Base-by-base conservation (phyloP, 441 rosid genomes). In the Adansonia grandidieri region DNA sequence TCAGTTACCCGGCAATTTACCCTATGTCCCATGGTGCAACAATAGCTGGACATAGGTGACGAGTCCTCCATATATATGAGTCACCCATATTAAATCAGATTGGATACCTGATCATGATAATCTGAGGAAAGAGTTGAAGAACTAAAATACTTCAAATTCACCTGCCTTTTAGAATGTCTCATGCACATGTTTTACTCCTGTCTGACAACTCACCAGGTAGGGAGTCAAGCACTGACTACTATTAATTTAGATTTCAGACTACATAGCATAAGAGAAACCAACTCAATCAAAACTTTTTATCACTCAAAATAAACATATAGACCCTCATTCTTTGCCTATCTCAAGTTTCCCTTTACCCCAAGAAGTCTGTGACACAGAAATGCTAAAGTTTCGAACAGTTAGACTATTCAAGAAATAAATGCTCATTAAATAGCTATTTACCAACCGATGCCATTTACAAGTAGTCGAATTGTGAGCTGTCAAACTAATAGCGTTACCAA, bases 401-500 rank as follows among this genome's bases (percentile, higher is more conserved):
- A 15, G 5, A 54, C 32, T 9, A 9, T 7, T 11, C 73, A 13
- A 17, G 17, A 40, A 45, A 67, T 44, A 47, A 68, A 69, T 47
- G 73, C 57, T 20, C 3, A 6, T 20, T 13, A 69, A 69, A 42
- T 22, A 11, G 42, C 8, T 22, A 13, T 14, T 8, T 24, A 48
- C 42, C 14, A 69, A 22, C n/a, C 57, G 10, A 14, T 69, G 73
- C 56, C 42, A 48, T 48, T 47, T 5, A 11, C 7, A 65, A 44
- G 70, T n/a, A 37, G 50, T 44, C 47, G 9, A 50, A 24, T 24
- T 17, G 10, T 57, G 24, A 57, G 8, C 24, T 19, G 22, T 56
- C 19, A 69, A 48, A 15, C 60, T 24, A 71, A 71, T 71, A 51
- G 61, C 20, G 15, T 15, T 51, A 51, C 61, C 53, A 71, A 71